Evolutionary conservation across 371 early-diverging fungal genomes (phyloP).

Genomic region (Blakeslea trispora): DNA sequence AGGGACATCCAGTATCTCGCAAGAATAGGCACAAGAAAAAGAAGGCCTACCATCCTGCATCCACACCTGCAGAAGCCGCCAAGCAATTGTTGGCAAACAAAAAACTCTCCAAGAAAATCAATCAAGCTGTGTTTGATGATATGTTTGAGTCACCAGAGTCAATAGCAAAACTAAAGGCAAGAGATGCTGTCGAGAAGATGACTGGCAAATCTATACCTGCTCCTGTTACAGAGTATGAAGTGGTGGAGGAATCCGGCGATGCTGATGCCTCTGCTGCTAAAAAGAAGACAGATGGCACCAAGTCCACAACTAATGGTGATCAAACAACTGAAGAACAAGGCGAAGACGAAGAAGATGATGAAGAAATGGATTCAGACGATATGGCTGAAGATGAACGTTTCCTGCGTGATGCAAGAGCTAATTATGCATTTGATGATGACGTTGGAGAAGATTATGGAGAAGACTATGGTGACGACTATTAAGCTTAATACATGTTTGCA

Average conservation of each 20-base stretch:
- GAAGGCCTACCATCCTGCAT: slow-evolving; percentile 29
- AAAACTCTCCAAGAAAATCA: slow-evolving; percentile 88
- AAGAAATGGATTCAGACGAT: slow-evolving; percentile 44
- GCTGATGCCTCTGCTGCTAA: slow-evolving; percentile 11
- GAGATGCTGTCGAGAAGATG: slow-evolving; percentile 28
- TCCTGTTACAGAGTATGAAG: slow-evolving; percentile 31
- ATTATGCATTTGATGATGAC: slow-evolving; percentile 37
- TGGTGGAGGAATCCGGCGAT: slow-evolving; percentile 54
- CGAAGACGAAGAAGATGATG: slow-evolving; percentile 52
- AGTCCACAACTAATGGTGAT: slow-evolving; percentile 7
- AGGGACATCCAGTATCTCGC: slow-evolving; percentile 37
- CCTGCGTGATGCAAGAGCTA: slow-evolving; percentile 32
- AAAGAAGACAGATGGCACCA: slow-evolving; percentile 18
- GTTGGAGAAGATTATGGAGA: slow-evolving; percentile 36
- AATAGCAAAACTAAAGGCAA: slow-evolving; percentile 45
- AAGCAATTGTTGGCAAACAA: slow-evolving; percentile 68
- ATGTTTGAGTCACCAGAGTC: slow-evolving; percentile 67
- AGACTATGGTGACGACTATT: slow-evolving; percentile 32
- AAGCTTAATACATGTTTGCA: too few relatives aligned
- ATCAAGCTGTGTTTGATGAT: slow-evolving; percentile 78
- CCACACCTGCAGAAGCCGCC: slow-evolving; percentile 76
- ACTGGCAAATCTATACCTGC: slow-evolving; percentile 8
- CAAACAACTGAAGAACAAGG: slow-evolving; percentile 25
- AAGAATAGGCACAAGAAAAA: slow-evolving; percentile 34
- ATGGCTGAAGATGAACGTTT: slow-evolving; percentile 49